Evolutionary conservation across 176 grass and related monocot species (phyloP).

Genomic region (Hordeum vulgare): MorexV3_pseudomolecules_assembly NC_058521.1:171587024-171587523

Average conservation of each 20-base stretch:
- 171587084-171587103: too few relatives aligned
- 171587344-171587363: constrained; percentile 74
- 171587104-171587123: too few relatives aligned
- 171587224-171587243: neutral
- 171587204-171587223: neutral
- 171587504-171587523: constrained; percentile 89
- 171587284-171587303: constrained; percentile 85
- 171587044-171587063: too few relatives aligned
- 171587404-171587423: constrained; percentile 63
- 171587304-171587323: constrained; percentile 77
- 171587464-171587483: constrained; percentile 92
- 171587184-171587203: neutral
- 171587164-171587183: neutral
- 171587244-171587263: constrained; percentile 18
- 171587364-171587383: constrained; percentile 64
- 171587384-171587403: constrained; percentile 83
- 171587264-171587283: constrained; percentile 80
- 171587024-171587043: too few relatives aligned
- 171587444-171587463: constrained; percentile 90
- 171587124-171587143: too few relatives aligned
- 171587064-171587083: too few relatives aligned
- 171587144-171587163: neutral
- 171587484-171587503: constrained; percentile 83
- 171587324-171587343: constrained; percentile 73
- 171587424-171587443: constrained; percentile 61